A percentile compares a stretch with the other conserved stretches of the same genome.
These are phyloP conservation scores for Phaffia tasmanica DNA, from an alignment of 768 basidiomycete species.

Conservation along the genomic window DNA sequence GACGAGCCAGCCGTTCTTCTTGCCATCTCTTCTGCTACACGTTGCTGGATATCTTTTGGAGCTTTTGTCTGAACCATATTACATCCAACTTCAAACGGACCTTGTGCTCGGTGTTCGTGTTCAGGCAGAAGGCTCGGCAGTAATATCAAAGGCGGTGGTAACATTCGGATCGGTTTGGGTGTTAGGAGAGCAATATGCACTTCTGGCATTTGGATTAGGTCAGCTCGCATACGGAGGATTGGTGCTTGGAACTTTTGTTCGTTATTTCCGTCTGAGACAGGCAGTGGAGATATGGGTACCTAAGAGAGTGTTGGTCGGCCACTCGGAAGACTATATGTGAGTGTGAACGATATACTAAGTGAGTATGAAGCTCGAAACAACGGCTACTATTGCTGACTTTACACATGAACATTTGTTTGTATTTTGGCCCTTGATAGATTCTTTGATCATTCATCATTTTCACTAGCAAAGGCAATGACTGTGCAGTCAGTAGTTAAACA, in stretches of 20 bases:
- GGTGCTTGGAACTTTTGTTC: conserved; percentile 51
- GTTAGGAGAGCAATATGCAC: conserved; percentile 44
- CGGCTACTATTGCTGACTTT: not conserved
- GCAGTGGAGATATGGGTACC: conserved; percentile 17
- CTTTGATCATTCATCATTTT: conserved; percentile 46
- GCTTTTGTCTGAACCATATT: conserved; percentile 70
- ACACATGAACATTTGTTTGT: not conserved
- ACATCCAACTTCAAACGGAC: conserved; percentile 50
- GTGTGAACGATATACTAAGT: not conserved
- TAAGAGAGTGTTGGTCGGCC: not conserved
- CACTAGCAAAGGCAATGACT: conserved; percentile 71
- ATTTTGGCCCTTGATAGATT: not conserved
- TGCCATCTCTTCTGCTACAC: conserved; percentile 55
- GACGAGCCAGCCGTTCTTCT: conserved; percentile 54
- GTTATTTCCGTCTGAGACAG: conserved; percentile 32
- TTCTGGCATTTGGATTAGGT: conserved; percentile 76
- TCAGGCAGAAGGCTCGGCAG: conserved; percentile 72
- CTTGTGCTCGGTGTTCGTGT: conserved; percentile 61
- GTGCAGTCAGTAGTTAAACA: conserved; percentile 85
- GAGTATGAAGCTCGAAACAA: not conserved
- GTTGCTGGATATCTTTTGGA: conserved; percentile 63
- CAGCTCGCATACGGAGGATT: conserved; percentile 62
- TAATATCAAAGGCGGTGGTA: conserved; percentile 57
- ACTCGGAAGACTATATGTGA: too few relatives aligned
- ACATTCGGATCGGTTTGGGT: conserved; percentile 57